Evolutionary conservation across 2,329 filamentous ascomycete species (phyloP), one percentile per base, ranked within the genome.

Genomic region (Gliomastix tumulicola): DNA sequence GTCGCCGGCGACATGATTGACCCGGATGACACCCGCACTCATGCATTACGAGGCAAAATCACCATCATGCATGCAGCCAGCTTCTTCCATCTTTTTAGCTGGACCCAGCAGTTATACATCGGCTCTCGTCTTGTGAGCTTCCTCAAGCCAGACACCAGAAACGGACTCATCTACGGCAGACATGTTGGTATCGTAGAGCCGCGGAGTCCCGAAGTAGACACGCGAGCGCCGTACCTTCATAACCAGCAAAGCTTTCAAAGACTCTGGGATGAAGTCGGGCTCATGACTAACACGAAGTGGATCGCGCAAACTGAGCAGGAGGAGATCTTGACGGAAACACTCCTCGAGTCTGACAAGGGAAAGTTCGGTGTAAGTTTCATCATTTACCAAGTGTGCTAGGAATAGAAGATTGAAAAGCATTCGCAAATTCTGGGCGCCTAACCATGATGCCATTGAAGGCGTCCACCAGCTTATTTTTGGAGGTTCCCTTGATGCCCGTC

Each of bases 221-320:
- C n/a, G n/a, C n/a, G n/a, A n/a, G n/a, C n/a, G n/a, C 54, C 58
- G 7, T 75, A 66, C 43, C 51, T 72, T 2, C 72, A 76, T 47
- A 62, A 71, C 41, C 56, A 62, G 22, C 48, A 54, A 7, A 72
- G 63, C 38, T 78, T 76, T 53, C 66, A 69, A 45, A 48, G 48
- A 23, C 54, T 79, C 18, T 79, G 74, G 74, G 59, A 72, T 36
- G 66, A 74, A 41, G 63, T 76, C 19, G 70, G 70, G 8, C 42
- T 40, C 21, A 48, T 66, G 36, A 76, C 72, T 1, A 60, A 57
- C 18, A 75, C 71, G 2, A 49, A 46, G 28, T 76, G 73, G 73
- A 54, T 57, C 35, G 66, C 71, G 2, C 57, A 66, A 33, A 44
- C 69, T 35, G 60, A 68, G 40, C 35, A 30, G 5, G 33, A 37